Evolutionary conservation across 495 filamentous ascomycete genomes (phyloP), one percentile per base, ranked within the genome.

Genomic region (Penicillium canariense): DNA sequence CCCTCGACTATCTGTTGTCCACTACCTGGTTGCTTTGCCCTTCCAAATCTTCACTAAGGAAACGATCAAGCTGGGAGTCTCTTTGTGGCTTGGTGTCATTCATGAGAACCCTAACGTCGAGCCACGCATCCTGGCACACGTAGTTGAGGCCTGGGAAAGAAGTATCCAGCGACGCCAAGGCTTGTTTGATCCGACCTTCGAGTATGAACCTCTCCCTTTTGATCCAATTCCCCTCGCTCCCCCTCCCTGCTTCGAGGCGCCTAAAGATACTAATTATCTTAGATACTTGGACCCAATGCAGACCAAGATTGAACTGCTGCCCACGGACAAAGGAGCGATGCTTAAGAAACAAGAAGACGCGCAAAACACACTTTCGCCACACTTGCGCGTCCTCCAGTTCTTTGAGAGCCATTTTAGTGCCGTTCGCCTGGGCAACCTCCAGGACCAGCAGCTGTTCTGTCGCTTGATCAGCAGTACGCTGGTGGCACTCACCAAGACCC

Each of bases 61-160:
- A 65, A 89, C 90, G 14, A 94, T 99, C 66, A 95, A 96, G 61
- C 84, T 96, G 8, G 95, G 95, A 15, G 86, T 97, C 27, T 96
- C 92, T 15, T 80, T 97, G 8, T 99, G 95, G 95, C 82, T 96
- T 38, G 91, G 92, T 25, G 87, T 97, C 6, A 97, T 97, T 59
- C 92, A 97, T 65, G 95, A 97, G 63, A 97, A 96, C 63, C 91
- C 93, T 14, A 80, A 78, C 42, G 83, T 96, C 72, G 89, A 96
- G 65, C 77, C 92, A 1, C 85, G 88, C 40, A 82, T 99, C 43
- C 66, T 97, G 20, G 81, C 82, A 39, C 89, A 95, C 62, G 86
- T 97, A 54, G 86, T 87, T 3, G 85, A 88, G 60, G 84, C 88
- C 44, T 99, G 94, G 90, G 91, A 97, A 65, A 70, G 76, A 43